phyloP scores from a whole-genome alignment of 1,139 yeast genomes.

The Candida pseudoviswanathii region DNA sequence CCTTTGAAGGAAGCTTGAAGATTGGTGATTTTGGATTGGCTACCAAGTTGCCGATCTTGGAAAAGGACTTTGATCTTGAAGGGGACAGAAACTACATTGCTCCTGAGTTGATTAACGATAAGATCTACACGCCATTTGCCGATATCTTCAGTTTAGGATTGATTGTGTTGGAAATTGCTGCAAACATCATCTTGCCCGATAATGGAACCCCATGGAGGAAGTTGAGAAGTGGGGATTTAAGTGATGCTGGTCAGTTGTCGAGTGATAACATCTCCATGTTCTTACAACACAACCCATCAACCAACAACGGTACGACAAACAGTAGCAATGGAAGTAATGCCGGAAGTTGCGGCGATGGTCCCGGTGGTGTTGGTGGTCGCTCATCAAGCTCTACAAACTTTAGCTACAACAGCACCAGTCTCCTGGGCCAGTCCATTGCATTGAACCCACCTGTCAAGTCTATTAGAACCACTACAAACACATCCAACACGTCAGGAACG shows the following conservation, averaged over 20 bases:
- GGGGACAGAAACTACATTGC: slow-evolving; percentile 98
- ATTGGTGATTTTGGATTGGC: slow-evolving; percentile 80
- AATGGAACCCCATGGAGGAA: slow-evolving; percentile 98
- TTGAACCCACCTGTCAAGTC: slow-evolving; percentile 11
- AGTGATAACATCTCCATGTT: slow-evolving; percentile 51
- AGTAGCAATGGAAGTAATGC: slow-evolving; percentile 8
- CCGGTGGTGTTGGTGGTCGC: not conserved
- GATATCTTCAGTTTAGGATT: slow-evolving; percentile 92
- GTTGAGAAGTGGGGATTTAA: slow-evolving; percentile 88
- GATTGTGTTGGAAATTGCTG: slow-evolving; percentile 92
- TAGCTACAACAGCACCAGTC: slow-evolving; percentile 3
- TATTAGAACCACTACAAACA: not conserved
- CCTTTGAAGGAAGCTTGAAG: slow-evolving; percentile 90
- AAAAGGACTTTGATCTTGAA: slow-evolving; percentile 78
- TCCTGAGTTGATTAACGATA: slow-evolving; percentile 86
- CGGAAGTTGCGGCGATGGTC: not conserved
- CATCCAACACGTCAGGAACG: not conserved
- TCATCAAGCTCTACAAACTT: slow-evolving; percentile 8
- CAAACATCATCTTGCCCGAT: slow-evolving; percentile 92
- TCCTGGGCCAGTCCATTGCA: slow-evolving; percentile 9
- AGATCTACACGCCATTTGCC: slow-evolving; percentile 87
- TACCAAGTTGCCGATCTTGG: slow-evolving; percentile 55
- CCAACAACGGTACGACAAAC: slow-evolving; percentile 6
- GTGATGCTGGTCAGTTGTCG: slow-evolving; percentile 91
- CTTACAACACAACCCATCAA: slow-evolving; percentile 34